These are phyloP conservation scores for Serpula lacrymans DNA, from an alignment of 768 basidiomycete species.

Conservation along the genomic window DNA sequence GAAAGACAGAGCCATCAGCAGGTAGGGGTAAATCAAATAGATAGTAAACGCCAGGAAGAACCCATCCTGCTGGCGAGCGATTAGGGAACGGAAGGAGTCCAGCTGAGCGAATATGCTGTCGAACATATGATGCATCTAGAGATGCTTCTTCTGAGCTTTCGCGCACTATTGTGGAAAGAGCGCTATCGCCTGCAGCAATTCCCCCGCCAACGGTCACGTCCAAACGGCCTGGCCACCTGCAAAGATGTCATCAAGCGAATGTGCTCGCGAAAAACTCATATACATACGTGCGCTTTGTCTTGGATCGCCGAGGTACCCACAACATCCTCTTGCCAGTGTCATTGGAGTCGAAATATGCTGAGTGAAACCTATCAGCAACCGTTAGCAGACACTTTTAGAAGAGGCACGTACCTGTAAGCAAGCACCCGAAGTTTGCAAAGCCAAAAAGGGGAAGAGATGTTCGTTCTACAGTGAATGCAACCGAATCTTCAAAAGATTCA, in stretches of 20 bases:
- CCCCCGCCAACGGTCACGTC: slow-evolving; percentile 45
- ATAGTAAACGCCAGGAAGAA: slow-evolving; percentile 44
- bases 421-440: slow-evolving; percentile 40
- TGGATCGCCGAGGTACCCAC: slow-evolving; percentile 41
- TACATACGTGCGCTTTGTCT: slow-evolving; percentile 37
- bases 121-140: slow-evolving; percentile 35
- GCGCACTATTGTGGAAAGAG: slow-evolving; percentile 34
- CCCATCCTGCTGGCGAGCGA: slow-evolving; percentile 40
- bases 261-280: neutral
- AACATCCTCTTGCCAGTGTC: slow-evolving; percentile 25
- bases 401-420: slow-evolving; percentile 33
- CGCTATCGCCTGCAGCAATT: slow-evolving; percentile 37
- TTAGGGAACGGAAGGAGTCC: slow-evolving; percentile 40
- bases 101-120: slow-evolving; percentile 25
- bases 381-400: neutral
- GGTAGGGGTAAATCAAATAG: slow-evolving; percentile 42
- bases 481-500: slow-evolving; percentile 1
- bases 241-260: neutral
- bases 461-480: slow-evolving; percentile 40
- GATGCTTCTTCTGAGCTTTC: slow-evolving; percentile 44
- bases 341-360: slow-evolving; percentile 35
- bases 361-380: neutral
- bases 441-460: slow-evolving; percentile 44
- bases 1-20: slow-evolving; percentile 27
- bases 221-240: slow-evolving; percentile 35